Percentiles rank a stretch among this genome's conserved stretches.
These are phyloP conservation scores for Phytophthora pinifolia DNA, from an alignment of 352 stramenopile genomes.

Conservation along the genomic window DNA sequence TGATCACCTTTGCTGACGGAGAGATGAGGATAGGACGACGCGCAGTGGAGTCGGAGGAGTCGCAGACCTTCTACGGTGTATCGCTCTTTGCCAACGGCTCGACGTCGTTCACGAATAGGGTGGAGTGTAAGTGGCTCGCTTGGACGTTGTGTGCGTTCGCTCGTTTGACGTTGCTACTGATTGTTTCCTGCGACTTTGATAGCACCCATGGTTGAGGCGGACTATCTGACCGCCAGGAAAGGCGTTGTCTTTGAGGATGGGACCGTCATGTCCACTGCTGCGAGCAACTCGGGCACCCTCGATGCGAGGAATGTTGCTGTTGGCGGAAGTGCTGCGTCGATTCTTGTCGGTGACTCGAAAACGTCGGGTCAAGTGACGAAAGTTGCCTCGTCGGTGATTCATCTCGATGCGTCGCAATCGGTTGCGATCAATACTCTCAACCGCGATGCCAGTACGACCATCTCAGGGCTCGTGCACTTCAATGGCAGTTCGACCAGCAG, in stretches of 20 bases:
- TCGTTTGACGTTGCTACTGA: background rate
- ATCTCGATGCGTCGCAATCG: slow-evolving; percentile 29
- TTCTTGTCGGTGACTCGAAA: slow-evolving; percentile 30
- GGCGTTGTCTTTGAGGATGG: slow-evolving; percentile 74
- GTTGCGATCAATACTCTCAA: slow-evolving; percentile 31
- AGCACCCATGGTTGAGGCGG: slow-evolving; percentile 63
- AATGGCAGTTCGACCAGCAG: slow-evolving; percentile 25
- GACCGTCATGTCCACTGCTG: slow-evolving; percentile 78
- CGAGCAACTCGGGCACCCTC: slow-evolving; percentile 57
- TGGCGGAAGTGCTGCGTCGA: slow-evolving; percentile 21
- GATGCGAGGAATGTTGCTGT: slow-evolving; percentile 34
- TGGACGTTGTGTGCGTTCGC: background rate
- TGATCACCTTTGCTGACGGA: slow-evolving; percentile 67
- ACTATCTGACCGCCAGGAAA: slow-evolving; percentile 65
- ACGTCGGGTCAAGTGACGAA: slow-evolving; percentile 32
- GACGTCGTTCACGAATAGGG: slow-evolving; percentile 60
- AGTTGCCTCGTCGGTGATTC: slow-evolving; percentile 32
- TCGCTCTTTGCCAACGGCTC: slow-evolving; percentile 72
- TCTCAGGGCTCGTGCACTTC: slow-evolving; percentile 33
- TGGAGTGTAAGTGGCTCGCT: slow-evolving; percentile 40
- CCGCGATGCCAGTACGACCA: slow-evolving; percentile 24
- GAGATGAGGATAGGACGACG: slow-evolving; percentile 63
- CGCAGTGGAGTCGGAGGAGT: slow-evolving; percentile 46
- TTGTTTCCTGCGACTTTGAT: background rate
- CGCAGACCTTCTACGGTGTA: slow-evolving; percentile 68